Conservation (phyloP, 2,329 filamentous ascomycete species). For the Cercospora sp. region DNA sequence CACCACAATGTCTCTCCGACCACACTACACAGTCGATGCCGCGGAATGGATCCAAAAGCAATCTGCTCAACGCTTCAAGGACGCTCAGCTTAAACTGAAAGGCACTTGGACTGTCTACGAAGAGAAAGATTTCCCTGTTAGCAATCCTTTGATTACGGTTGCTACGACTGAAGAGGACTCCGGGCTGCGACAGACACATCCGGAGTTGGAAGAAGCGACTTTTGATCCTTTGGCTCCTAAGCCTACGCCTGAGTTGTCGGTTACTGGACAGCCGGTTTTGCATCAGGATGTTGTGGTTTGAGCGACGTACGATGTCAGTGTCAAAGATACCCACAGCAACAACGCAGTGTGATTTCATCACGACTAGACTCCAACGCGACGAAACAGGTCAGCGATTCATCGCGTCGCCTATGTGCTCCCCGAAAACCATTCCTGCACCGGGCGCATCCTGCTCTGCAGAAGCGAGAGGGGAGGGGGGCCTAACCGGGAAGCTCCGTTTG, state of each 20-base stretch:
- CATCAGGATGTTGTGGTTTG: slow-evolving; percentile 11
- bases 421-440: background rate
- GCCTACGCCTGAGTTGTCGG: slow-evolving; percentile 1
- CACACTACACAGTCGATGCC: slow-evolving; percentile 9
- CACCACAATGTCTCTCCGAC: slow-evolving; percentile 17
- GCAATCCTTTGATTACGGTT: slow-evolving; percentile 12
- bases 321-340: background rate
- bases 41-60: slow-evolving; percentile 14
- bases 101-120: slow-evolving; percentile 19
- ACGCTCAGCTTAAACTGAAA: slow-evolving; percentile 14
- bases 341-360: background rate
- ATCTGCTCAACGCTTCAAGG: slow-evolving; percentile 13
- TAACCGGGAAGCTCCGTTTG: background rate
- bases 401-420: background rate
- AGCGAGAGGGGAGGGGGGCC: background rate
- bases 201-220: slow-evolving; percentile 8
- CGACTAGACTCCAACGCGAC: background rate
- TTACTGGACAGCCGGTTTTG: slow-evolving; percentile 1
- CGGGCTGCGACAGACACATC: background rate
- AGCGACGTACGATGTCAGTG: background rate
- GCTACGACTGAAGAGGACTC: slow-evolving; percentile 8
- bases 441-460: background rate
- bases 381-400: background rate
- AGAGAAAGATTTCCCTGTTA: slow-evolving; percentile 16
- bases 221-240: slow-evolving; percentile 5